Evolutionary conservation across 2,329 filamentous ascomycete species (phyloP), one percentile per base, ranked within the genome.

Genomic region (Alternaria ventricosa): DNA sequence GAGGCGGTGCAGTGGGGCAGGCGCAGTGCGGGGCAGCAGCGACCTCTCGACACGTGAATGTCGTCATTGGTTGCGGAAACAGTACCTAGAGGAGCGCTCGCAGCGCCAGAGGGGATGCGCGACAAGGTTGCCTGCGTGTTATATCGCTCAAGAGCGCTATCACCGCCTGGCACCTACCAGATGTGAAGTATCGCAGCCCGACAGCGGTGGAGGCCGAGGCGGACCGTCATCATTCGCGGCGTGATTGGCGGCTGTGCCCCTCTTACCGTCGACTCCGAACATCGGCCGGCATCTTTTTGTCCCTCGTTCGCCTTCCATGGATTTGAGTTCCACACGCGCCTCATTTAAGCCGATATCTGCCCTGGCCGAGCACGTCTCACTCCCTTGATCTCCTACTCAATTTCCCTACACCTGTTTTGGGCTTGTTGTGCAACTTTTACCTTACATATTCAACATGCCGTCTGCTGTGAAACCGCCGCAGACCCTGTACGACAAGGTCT

Each of bases 401-500:
- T 56, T 23, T 45, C 23, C 57, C 33, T 57, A 36, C 18, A 28
- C 18, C 18, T 43, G 53, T 23, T 18, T 72, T 68, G 55, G 61
- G 25, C 51, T 49, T 60, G 20, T 70, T 56, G 70, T 74, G 56
- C 67, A 60, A 71, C 70, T 54, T 18, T 62, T 46, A 61, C 49
- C 56, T 51, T 59, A 63, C 33, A 57, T 36, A 50, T 61, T 47
- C 85, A 89, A 80, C 74, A 96, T 97, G 93, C 93, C 93, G 79
- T 87, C 86, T 78, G 88, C 88, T 73, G 89, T 91, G 72, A 85
- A 86, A 80, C 87, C 86, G 69, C 93, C 92, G 59, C 90, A 90
- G 82, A 97, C 94, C 74, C 87, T 97, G 78, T 98, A 98, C 84
- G 95, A 98, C 87, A 98, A 98, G 89, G 94, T 98, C 82, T 91